These are phyloP conservation scores for Pittosporum tobira DNA, from an alignment of 129 eudicot genomes.

Conservation along the genomic window DNA sequence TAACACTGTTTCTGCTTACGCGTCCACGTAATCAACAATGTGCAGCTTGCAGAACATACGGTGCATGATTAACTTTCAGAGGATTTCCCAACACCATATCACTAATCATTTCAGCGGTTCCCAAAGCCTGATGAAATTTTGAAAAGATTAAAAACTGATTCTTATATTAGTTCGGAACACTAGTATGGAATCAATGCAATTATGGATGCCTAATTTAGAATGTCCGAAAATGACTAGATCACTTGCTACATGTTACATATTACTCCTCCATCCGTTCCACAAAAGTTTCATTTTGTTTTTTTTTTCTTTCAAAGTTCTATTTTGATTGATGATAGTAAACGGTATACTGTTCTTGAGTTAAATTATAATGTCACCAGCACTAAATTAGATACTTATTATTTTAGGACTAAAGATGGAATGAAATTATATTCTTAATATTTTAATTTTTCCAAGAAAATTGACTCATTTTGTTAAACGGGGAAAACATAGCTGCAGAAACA, in stretches of 20 bases:
- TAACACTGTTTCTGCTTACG: no score
- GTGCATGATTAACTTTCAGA: slow-evolving; percentile 44
- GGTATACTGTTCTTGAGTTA: no score
- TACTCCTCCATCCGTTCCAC: no score
- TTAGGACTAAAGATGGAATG: no score
- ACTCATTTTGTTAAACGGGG: no score
- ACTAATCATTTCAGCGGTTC: slow-evolving; percentile 88
- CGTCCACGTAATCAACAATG: slow-evolving; percentile 17
- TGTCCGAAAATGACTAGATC: background rate
- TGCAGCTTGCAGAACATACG: slow-evolving; percentile 36
- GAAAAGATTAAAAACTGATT: background rate
- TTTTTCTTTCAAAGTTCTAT: no score
- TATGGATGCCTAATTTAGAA: background rate
- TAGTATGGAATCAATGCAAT: background rate
- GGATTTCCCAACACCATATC: slow-evolving; percentile 71
- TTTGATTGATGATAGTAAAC: no score
- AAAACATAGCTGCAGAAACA: background rate
- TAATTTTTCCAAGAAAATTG: no score
- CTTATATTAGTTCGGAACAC: background rate
- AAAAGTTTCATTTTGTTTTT: no score
- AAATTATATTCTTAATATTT: no score
- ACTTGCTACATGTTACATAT: background rate
- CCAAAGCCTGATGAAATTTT: slow-evolving; percentile 54
- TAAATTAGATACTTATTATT: no score
- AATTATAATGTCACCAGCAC: no score